A percentile compares a stretch with the other conserved stretches of the same genome.
These are phyloP conservation scores for Backusella parvicylindrica DNA, from an alignment of 192 early-diverging fungal genomes.

Conservation along the genomic window DNA sequence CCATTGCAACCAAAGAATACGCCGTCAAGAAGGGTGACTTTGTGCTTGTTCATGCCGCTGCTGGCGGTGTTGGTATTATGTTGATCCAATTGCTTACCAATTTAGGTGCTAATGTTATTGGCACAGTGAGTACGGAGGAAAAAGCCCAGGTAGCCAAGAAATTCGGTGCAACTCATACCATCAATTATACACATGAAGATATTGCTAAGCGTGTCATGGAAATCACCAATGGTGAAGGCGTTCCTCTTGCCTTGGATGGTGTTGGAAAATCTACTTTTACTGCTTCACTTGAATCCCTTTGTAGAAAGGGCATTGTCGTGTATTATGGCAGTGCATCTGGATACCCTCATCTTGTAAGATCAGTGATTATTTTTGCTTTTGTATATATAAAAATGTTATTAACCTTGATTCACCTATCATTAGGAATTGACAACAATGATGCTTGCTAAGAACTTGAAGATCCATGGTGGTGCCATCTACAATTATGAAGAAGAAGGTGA, in stretches of 20 bases:
- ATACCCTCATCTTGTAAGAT: constrained; percentile 63
- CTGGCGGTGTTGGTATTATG: constrained; percentile 83
- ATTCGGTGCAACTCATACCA: constrained; percentile 68
- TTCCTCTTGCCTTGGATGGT: constrained; percentile 83
- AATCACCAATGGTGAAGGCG: constrained; percentile 72
- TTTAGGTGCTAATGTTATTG: constrained; percentile 85
- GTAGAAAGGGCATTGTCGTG: constrained; percentile 67
- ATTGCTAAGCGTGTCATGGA: constrained; percentile 63
- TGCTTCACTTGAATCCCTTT: constrained; percentile 57
- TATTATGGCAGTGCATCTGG: constrained; percentile 92
- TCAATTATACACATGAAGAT: constrained; percentile 70
- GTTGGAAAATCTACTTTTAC: constrained; percentile 91
- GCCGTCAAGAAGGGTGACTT: constrained; percentile 67
- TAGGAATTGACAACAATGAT: not conserved
- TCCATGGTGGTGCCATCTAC: constrained; percentile 42
- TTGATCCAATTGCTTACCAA: constrained; percentile 74
- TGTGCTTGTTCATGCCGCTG: constrained; percentile 87
- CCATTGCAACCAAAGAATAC: constrained; percentile 68
- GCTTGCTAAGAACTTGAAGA: constrained; percentile 18
- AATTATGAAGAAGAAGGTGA: constrained; percentile 61
- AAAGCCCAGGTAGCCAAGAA: constrained; percentile 62
- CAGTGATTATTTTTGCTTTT: not conserved
- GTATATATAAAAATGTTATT: not conserved
- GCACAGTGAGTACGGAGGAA: constrained; percentile 68
- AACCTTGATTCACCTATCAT: not conserved